These are phyloP conservation scores for Xylaria longipes DNA, from an alignment of 495 filamentous ascomycete genomes.

Conservation along the genomic window DNA sequence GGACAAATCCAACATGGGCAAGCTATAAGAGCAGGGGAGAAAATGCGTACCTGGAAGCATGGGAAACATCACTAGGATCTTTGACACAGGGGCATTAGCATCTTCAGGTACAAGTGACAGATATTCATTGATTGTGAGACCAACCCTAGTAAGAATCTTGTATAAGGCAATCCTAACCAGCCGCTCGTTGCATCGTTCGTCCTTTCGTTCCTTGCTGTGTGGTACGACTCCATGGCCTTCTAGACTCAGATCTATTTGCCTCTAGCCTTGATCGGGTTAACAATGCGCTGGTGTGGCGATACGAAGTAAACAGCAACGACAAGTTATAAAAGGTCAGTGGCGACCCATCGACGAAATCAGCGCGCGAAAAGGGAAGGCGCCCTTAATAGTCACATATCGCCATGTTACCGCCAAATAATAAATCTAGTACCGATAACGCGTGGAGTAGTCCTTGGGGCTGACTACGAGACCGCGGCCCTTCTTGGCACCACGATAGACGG, in stretches of 20 bases:
- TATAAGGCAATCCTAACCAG: not conserved
- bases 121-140: slow-evolving; percentile 30
- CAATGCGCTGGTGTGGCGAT: not conserved
- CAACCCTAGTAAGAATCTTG: slow-evolving; percentile 25
- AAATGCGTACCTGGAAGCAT: slow-evolving; percentile 24
- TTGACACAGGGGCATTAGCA: slow-evolving; percentile 24
- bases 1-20: not conserved
- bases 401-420: not conserved
- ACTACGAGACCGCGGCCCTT: slow-evolving; percentile 96
- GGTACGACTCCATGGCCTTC: not conserved
- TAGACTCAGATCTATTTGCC: not conserved
- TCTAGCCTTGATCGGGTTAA: not conserved
- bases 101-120: slow-evolving; percentile 19
- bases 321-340: not conserved
- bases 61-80: slow-evolving; percentile 24
- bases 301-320: not conserved
- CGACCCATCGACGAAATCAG: not conserved
- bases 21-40: not conserved
- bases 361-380: not conserved
- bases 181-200: not conserved
- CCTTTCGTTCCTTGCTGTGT: not conserved
- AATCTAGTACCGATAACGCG: slow-evolving; percentile 76
- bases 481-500: slow-evolving; percentile 95
- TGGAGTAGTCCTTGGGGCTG: slow-evolving; percentile 93
- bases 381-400: not conserved